Evolutionary conservation across 257 asterid species (phyloP).

Genomic region (Solanum bulbocastanum): DNA sequence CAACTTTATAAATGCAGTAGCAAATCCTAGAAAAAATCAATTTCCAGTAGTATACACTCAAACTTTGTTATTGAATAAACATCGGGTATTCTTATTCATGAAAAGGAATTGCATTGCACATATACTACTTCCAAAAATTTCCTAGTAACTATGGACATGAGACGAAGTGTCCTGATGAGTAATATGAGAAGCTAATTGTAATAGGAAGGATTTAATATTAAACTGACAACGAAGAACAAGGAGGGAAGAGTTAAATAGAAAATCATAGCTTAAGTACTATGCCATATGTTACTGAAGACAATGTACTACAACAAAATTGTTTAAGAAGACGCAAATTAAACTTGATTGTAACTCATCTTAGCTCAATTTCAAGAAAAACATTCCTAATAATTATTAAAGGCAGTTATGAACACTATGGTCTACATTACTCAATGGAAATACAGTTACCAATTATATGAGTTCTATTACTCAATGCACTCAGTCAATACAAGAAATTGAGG

Average conservation of each 20-base stretch:
- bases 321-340: not conserved
- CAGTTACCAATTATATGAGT: not conserved
- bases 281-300: not conserved
- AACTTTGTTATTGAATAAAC: not conserved
- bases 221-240: not conserved
- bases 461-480: not conserved
- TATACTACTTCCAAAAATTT: not conserved
- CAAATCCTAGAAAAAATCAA: not conserved
- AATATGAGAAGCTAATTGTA: not conserved
- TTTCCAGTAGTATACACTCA: not conserved
- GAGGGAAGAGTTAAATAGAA: not conserved
- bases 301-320: not conserved
- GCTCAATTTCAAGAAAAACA: not conserved
- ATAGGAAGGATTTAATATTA: not conserved
- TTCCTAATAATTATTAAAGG: not conserved
- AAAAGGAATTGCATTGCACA: not conserved
- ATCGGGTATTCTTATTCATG: not conserved
- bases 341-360: not conserved
- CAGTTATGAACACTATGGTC: not conserved
- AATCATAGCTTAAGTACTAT: not conserved
- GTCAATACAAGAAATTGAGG: not conserved
- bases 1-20: not conserved
- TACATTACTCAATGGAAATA: not conserved
- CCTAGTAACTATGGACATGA: not conserved
- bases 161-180: not conserved